Percentiles rank a stretch among this genome's conserved stretches.
Conservation (phyloP, 257 asterid species). For the Primulina eburnea region DNA sequence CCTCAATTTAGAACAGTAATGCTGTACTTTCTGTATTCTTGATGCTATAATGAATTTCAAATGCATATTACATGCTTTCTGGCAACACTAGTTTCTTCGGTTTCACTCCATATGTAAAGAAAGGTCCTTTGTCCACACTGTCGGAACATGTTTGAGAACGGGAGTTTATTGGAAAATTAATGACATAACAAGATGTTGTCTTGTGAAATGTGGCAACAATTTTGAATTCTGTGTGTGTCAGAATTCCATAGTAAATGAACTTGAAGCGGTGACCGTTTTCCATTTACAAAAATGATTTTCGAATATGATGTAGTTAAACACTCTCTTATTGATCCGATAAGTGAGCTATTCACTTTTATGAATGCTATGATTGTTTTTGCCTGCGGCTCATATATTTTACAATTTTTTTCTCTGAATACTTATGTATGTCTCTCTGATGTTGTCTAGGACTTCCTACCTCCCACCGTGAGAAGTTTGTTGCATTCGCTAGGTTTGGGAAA, state of each 20-base stretch:
- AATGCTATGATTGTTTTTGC: background rate
- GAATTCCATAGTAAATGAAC: background rate
- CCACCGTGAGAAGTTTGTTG: slow-evolving; percentile 50
- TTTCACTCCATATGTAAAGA: background rate
- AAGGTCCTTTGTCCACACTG: no score
- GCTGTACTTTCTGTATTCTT: background rate
- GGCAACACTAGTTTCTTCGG: background rate
- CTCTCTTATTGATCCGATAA: background rate
- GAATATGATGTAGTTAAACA: background rate
- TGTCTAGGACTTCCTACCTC: slow-evolving; percentile 41
- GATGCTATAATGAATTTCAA: background rate
- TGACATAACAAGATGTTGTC: background rate
- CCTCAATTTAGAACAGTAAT: background rate
- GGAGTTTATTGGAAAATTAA: no score
- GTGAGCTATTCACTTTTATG: background rate
- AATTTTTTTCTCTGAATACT: background rate
- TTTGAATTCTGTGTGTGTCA: background rate
- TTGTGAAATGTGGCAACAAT: background rate
- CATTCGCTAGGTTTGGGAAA: slow-evolving; percentile 65
- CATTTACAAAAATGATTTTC: background rate
- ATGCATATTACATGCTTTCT: background rate
- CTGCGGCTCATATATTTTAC: background rate
- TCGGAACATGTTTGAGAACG: no score
- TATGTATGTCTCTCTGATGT: slow-evolving; percentile 23
- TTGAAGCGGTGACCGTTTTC: background rate